Evolutionary conservation across 1,284 basidiomycete species (phyloP).

Genomic region (Entoloma clypeatum): DNA sequence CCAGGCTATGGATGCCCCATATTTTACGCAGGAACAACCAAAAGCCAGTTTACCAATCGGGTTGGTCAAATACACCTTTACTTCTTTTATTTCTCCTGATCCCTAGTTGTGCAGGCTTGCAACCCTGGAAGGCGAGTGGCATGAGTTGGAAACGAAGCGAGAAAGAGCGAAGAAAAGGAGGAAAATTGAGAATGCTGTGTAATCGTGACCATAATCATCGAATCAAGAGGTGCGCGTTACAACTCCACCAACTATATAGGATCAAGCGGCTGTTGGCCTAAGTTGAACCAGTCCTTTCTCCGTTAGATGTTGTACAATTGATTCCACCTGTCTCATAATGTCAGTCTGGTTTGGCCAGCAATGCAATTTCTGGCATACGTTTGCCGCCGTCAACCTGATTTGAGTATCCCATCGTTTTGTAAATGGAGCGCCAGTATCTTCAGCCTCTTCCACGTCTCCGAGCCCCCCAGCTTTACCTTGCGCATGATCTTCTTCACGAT

Average conservation of each 20-base stretch:
- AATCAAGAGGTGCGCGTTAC: constrained; percentile 1
- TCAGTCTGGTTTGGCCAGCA: too few relatives aligned
- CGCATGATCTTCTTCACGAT: constrained; percentile 79
- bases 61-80: constrained; percentile 48
- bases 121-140: constrained; percentile 89
- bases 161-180: constrained; percentile 78
- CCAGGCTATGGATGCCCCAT: constrained; percentile 77
- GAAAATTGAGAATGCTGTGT: constrained; percentile 36
- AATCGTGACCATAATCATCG: constrained; percentile 21
- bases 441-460: constrained; percentile 81
- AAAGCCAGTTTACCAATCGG: constrained; percentile 70
- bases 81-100: constrained; percentile 17
- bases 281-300: constrained; percentile 60
- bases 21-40: constrained; percentile 83
- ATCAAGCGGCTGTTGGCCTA: constrained; percentile 26
- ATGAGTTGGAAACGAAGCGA: constrained; percentile 86
- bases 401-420: constrained; percentile 92
- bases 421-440: constrained; percentile 83
- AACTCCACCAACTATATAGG: constrained; percentile 5
- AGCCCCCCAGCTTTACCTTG: constrained; percentile 90
- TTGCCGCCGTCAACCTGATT: constrained; percentile 80
- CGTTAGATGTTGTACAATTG: constrained; percentile 74
- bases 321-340: constrained; percentile 82
- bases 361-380: constrained; percentile 46
- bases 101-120: constrained; percentile 47